A percentile compares a stretch with the other conserved stretches of the same genome.
These are phyloP conservation scores for Grifola frondosa DNA, from an alignment of 1,284 basidiomycete genomes.

Conservation along the genomic window DNA sequence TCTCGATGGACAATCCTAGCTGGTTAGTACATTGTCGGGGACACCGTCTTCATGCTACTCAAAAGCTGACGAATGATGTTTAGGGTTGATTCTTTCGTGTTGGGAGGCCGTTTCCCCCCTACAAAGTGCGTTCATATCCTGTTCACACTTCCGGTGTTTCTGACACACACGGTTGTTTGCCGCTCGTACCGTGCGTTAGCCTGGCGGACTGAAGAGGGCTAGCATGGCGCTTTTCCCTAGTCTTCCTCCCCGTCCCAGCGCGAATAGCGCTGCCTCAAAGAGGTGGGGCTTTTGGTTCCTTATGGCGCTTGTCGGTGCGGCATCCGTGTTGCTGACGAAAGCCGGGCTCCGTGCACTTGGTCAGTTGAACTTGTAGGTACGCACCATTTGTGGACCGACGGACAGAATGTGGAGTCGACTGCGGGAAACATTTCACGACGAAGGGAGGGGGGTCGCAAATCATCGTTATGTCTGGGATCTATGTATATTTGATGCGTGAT, in stretches of 20 bases:
- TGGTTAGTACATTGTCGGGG: constrained; percentile 41
- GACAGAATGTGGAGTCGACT: too few species aligned
- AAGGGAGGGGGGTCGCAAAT: too few species aligned
- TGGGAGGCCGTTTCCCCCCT: constrained; percentile 67
- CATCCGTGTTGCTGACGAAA: constrained; percentile 21
- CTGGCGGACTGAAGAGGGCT: constrained; percentile 29
- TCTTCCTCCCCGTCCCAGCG: constrained; percentile 41
- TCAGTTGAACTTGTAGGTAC: not conserved
- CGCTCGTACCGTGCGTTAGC: constrained; percentile 4
- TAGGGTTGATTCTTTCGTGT: constrained; percentile 54
- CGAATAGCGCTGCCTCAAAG: constrained; percentile 10
- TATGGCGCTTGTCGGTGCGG: constrained; percentile 21
- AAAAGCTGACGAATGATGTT: too few species aligned
- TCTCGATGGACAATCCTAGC: constrained; percentile 61
- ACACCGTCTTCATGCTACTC: not conserved
- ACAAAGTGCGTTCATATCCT: constrained; percentile 42
- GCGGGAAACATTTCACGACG: too few species aligned
- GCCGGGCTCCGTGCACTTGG: constrained; percentile 8
- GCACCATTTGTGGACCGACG: too few species aligned
- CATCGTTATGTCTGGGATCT: too few species aligned
- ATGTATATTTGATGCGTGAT: too few species aligned
- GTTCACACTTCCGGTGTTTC: not conserved
- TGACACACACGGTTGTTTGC: not conserved
- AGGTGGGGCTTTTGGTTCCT: constrained; percentile 27
- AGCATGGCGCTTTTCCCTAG: constrained; percentile 26